These are phyloP conservation scores for Xylaria intraflava DNA, from an alignment of 495 filamentous ascomycete species.

Conservation along the genomic window DNA sequence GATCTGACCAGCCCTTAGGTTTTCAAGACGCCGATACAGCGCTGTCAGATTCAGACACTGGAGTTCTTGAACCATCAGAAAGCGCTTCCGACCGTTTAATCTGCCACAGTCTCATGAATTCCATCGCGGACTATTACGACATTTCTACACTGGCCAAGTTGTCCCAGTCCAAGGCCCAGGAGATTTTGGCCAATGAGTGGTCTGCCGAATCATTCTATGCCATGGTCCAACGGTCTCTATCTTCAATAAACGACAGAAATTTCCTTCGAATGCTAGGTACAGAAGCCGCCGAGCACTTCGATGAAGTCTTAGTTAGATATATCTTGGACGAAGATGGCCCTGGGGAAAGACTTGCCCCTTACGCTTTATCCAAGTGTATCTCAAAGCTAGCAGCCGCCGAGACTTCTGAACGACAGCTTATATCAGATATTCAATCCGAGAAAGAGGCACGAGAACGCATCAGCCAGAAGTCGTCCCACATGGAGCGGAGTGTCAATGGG, in stretches of 20 bases:
- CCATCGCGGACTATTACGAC: background rate
- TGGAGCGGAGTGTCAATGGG: no score
- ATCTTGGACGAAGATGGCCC: background rate
- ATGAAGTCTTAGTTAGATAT: background rate
- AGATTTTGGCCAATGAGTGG: background rate
- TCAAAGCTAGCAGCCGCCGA: no score
- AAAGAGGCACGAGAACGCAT: no score
- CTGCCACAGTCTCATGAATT: background rate
- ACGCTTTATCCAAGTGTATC: background rate
- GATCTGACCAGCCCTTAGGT: background rate
- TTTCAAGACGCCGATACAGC: no score
- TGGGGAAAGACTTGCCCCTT: background rate
- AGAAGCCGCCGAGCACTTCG: background rate
- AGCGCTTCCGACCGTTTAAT: background rate
- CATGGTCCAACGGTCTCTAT: background rate
- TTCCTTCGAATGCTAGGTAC: background rate
- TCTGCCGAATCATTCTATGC: background rate
- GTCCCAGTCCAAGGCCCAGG: background rate
- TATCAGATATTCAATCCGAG: no score
- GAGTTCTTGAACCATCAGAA: background rate
- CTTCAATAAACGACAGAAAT: background rate
- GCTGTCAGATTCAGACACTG: background rate
- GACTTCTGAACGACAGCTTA: no score
- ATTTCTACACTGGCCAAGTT: background rate
- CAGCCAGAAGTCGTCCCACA: no score